Evolutionary conservation across 805 yeast species (phyloP).

Genomic region (Henningerozyma blattae): DNA sequence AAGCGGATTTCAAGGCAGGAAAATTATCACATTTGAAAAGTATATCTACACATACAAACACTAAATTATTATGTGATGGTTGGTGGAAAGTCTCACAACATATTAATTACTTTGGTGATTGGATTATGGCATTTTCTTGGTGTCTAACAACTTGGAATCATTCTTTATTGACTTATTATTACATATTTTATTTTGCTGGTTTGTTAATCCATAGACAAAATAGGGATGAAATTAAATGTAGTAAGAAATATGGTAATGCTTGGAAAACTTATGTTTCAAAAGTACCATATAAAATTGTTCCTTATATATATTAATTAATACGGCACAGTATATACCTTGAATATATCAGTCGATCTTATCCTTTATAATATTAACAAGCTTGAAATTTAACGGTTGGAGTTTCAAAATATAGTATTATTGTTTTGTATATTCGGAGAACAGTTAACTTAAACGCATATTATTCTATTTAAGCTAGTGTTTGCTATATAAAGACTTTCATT

Average conservation of each 20-base stretch:
- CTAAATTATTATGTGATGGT: slow-evolving; percentile 74
- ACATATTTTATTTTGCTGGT: slow-evolving; percentile 69
- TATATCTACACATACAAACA: slow-evolving; percentile 64
- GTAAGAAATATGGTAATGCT: slow-evolving; percentile 68
- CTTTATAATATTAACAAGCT: too few relatives aligned
- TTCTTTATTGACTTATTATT: slow-evolving; percentile 80
- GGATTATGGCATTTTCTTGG: slow-evolving; percentile 87
- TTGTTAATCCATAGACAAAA: slow-evolving; percentile 78
- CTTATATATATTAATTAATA: slow-evolving; percentile 74
- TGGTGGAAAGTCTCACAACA: slow-evolving; percentile 97
- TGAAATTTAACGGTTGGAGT: too few relatives aligned
- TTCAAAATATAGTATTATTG: too few relatives aligned
- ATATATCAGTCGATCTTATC: too few relatives aligned
- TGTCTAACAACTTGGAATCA: slow-evolving; percentile 78
- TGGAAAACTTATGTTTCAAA: slow-evolving; percentile 73
- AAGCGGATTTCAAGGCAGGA: slow-evolving; percentile 73
- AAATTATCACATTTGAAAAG: slow-evolving; percentile 54
- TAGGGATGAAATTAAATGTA: slow-evolving; percentile 88
- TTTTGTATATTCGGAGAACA: too few relatives aligned
- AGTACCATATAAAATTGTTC: slow-evolving; percentile 87
- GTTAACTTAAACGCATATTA: too few relatives aligned
- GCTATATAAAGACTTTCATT: too few relatives aligned
- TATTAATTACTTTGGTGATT: slow-evolving; percentile 90
- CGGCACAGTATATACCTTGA: too few relatives aligned
- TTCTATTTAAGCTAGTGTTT: too few relatives aligned